Conservation (phyloP, 768 basidiomycete species). For the Wakefieldia striispora region DNA sequence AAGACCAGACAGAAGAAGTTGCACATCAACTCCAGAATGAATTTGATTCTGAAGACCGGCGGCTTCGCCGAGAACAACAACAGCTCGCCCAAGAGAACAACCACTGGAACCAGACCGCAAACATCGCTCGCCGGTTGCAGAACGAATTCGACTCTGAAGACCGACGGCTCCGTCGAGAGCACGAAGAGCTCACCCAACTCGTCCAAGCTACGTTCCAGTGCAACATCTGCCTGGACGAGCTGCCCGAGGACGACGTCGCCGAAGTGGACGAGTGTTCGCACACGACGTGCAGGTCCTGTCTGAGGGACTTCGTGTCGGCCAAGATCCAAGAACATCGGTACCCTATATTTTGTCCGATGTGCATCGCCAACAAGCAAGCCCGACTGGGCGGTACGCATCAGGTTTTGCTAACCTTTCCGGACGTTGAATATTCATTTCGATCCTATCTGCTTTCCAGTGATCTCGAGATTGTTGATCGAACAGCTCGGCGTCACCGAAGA, state of each 20-base stretch:
- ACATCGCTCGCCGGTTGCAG: constrained; percentile 33
- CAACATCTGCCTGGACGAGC: constrained; percentile 53
- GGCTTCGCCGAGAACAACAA: constrained; percentile 29
- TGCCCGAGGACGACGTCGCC: constrained; percentile 41
- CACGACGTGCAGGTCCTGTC: constrained; percentile 52
- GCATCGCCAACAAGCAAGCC: constrained; percentile 28
- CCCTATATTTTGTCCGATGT: constrained; percentile 63
- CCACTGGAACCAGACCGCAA: neutral
- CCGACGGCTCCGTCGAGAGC: constrained; percentile 34
- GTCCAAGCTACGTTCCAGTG: constrained; percentile 47
- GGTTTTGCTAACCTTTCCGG: neutral
- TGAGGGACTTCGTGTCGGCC: constrained; percentile 40
- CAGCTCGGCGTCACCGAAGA: constrained; percentile 45
- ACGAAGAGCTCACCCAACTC: constrained; percentile 24
- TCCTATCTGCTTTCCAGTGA: constrained; percentile 24
- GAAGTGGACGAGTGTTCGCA: constrained; percentile 48
- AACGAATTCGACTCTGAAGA: constrained; percentile 42
- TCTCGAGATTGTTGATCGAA: constrained; percentile 41
- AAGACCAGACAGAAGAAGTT: neutral
- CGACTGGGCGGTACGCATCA: constrained; percentile 34
- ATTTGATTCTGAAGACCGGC: constrained; percentile 29
- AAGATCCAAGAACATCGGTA: constrained; percentile 53
- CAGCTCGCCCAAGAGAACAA: constrained; percentile 20
- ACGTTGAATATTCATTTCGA: too few relatives aligned
- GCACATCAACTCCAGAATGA: constrained; percentile 9